Percentiles rank a stretch among this genome's conserved stretches.
phyloP scores from a whole-genome alignment of 768 basidiomycete genomes.

The Trichaptum fuscoviolaceum region DNA sequence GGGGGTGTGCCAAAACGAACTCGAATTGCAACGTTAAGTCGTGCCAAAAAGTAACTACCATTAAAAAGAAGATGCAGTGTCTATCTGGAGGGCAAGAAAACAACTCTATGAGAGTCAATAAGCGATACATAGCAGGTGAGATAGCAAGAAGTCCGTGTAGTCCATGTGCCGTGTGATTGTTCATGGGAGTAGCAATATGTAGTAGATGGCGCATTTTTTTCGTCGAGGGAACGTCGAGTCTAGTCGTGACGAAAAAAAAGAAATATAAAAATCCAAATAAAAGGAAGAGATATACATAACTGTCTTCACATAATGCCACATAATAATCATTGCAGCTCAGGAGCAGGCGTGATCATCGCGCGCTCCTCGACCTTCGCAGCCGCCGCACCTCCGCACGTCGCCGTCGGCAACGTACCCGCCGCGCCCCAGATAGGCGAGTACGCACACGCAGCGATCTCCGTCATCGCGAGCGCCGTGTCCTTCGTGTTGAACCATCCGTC shows the following conservation, averaged over 20 bases:
- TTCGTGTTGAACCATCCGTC: slow-evolving; percentile 53
- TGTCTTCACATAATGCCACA: not conserved
- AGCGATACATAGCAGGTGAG: not conserved
- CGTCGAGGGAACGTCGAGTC: not conserved
- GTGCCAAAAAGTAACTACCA: not conserved
- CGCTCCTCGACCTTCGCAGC: not conserved
- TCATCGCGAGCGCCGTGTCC: slow-evolving; percentile 50
- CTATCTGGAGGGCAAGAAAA: not conserved
- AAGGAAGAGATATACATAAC: not conserved
- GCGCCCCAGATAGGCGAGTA: slow-evolving; percentile 67
- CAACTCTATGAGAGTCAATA: not conserved
- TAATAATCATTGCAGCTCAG: not conserved
- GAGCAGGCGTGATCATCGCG: not conserved
- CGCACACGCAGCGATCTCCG: slow-evolving; percentile 54
- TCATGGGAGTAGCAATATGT: not conserved
- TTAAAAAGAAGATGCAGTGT: not conserved
- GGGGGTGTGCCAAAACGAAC: not conserved
- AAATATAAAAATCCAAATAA: not conserved
- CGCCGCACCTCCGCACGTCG: not conserved
- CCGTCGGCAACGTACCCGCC: not conserved
- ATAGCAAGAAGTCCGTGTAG: not conserved
- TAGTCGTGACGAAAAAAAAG: not conserved
- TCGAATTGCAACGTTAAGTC: not conserved
- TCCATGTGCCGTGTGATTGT: not conserved
- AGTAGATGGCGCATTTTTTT: not conserved